Percentiles rank a stretch among this genome's conserved stretches.
Evolutionary conservation across 2,329 filamentous ascomycete species (phyloP).

Genomic region (Fusarium coicis): DNA sequence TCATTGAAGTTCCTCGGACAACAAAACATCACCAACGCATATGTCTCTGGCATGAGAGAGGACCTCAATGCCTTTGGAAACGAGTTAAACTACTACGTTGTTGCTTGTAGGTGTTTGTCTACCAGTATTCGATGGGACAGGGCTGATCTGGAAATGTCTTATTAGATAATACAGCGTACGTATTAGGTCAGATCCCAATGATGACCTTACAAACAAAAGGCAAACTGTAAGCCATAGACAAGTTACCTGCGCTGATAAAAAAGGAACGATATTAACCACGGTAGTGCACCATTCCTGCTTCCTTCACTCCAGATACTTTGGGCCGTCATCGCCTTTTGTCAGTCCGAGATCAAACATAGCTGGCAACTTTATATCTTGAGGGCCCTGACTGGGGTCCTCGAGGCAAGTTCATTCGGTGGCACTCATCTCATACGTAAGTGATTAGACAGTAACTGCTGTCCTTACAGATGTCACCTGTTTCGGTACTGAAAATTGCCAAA

Average conservation of each 20-base stretch:
- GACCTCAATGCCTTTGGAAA: neutral
- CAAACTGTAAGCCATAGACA: neutral
- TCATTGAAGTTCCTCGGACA: neutral
- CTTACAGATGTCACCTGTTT: too few species aligned
- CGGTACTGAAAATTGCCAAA: accelerated
- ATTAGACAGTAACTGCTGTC: accelerated
- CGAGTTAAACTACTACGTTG: constrained; percentile 4
- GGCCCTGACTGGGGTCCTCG: neutral
- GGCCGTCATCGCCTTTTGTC: neutral
- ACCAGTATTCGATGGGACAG: too few species aligned
- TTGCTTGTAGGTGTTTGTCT: neutral
- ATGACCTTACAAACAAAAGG: constrained; percentile 13
- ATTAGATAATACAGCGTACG: neutral
- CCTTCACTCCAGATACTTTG: neutral
- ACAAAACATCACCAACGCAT: constrained; percentile 5
- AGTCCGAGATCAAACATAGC: neutral
- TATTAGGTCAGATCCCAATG: neutral
- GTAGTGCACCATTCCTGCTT: neutral
- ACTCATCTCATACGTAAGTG: neutral
- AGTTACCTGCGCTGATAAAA: accelerated
- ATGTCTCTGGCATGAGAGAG: constrained; percentile 1
- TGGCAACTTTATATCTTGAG: neutral
- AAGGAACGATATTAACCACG: accelerated
- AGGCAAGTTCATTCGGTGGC: neutral
- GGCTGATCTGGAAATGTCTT: accelerated